These are phyloP conservation scores for Asclepias syriaca DNA, from an alignment of 257 asterid species.

Conservation along the genomic window DNA sequence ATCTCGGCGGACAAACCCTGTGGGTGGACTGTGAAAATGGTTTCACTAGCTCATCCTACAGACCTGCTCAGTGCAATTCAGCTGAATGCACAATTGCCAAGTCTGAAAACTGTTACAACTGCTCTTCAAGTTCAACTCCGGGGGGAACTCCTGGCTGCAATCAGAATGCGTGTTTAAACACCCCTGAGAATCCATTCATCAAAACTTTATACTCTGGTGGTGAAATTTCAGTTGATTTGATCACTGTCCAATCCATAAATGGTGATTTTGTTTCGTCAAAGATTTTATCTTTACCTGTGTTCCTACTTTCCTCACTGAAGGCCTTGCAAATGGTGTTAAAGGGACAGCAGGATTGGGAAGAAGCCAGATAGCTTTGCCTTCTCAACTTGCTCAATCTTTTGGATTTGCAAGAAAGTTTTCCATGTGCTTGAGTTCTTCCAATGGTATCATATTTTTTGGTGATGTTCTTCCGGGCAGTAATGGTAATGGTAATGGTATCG, in stretches of 20 bases:
- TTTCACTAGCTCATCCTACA: slow-evolving; percentile 21
- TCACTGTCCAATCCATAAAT: slow-evolving; percentile 19
- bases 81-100: slow-evolving; percentile 22
- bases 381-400: slow-evolving; percentile 21
- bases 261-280: neutral
- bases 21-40: slow-evolving; percentile 34
- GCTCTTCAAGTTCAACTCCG: slow-evolving; percentile 9
- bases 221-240: slow-evolving; percentile 16
- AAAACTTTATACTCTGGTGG: slow-evolving; percentile 22
- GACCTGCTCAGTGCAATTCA: slow-evolving; percentile 6
- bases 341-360: slow-evolving; percentile 33
- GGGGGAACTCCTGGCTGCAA: slow-evolving; percentile 19
- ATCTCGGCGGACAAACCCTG: slow-evolving; percentile 33
- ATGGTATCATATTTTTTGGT: slow-evolving; percentile 12
- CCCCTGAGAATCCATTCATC: slow-evolving; percentile 24
- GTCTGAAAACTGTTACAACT: slow-evolving; percentile 14
- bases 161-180: slow-evolving; percentile 20
- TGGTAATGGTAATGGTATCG: neutral
- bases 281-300: neutral
- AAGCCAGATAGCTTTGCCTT: slow-evolving; percentile 16
- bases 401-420: slow-evolving; percentile 22
- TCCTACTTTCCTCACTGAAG: neutral
- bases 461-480: neutral
- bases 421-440: slow-evolving; percentile 30
- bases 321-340: slow-evolving; percentile 15